Evolutionary conservation across 2,329 filamentous ascomycete genomes (phyloP).

Genomic region (Fusarium nodosum): DNA sequence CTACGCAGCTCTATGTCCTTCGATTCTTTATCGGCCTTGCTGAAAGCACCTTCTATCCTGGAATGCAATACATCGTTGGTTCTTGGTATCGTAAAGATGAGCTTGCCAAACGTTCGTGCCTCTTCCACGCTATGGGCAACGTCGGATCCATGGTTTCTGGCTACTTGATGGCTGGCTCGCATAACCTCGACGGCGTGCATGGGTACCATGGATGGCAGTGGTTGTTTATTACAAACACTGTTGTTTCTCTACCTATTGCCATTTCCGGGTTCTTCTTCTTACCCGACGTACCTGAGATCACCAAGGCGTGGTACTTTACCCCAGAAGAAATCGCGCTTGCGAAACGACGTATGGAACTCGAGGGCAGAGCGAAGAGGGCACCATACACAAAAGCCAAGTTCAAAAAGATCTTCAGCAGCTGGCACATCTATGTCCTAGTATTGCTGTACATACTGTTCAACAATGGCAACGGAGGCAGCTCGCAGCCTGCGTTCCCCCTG

Average conservation of each 20-base stretch:
- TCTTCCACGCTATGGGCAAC: slow-evolving; percentile 56
- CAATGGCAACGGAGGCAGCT: slow-evolving; percentile 64
- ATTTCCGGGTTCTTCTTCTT: slow-evolving; percentile 53
- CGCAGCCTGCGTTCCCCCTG: slow-evolving; percentile 68
- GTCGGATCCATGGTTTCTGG: slow-evolving; percentile 51
- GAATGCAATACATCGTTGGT: slow-evolving; percentile 58
- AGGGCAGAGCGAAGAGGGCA: slow-evolving; percentile 59
- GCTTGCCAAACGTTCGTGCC: slow-evolving; percentile 58
- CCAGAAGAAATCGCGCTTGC: slow-evolving; percentile 48
- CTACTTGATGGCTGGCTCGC: slow-evolving; percentile 58
- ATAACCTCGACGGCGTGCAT: slow-evolving; percentile 56
- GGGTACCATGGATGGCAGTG: slow-evolving; percentile 64
- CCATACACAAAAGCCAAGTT: slow-evolving; percentile 64
- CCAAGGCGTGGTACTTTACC: slow-evolving; percentile 49
- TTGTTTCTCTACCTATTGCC: slow-evolving; percentile 55
- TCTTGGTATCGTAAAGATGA: slow-evolving; percentile 62
- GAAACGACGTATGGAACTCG: slow-evolving; percentile 54
- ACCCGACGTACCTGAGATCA: slow-evolving; percentile 51
- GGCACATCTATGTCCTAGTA: slow-evolving; percentile 73
- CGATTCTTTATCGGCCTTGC: slow-evolving; percentile 61
- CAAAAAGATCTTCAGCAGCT: slow-evolving; percentile 71
- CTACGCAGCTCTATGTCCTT: slow-evolving; percentile 55
- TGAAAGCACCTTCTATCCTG: slow-evolving; percentile 57
- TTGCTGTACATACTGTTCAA: slow-evolving; percentile 75
- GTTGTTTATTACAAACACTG: slow-evolving; percentile 55